These are phyloP conservation scores for Lagenidium giganteum DNA, from an alignment of 352 stramenopile genomes.

Conservation along the genomic window DNA sequence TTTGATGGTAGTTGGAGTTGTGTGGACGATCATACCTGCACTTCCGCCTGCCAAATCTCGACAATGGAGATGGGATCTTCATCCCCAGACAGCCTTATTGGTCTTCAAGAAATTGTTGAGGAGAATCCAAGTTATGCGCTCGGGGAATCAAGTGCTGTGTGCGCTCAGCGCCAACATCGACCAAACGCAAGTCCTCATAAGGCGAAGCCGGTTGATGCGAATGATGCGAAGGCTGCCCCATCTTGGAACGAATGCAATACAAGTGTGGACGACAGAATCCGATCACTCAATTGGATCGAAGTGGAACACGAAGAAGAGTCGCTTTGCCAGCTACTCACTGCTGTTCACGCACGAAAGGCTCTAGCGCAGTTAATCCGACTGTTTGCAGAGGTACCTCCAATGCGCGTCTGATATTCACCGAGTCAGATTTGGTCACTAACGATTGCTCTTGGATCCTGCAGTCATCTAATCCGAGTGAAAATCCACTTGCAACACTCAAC, in stretches of 20 bases:
- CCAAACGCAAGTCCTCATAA: conserved; percentile 33
- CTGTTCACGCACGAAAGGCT: conserved; percentile 46
- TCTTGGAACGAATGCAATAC: conserved; percentile 62
- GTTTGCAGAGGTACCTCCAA: conserved; percentile 20
- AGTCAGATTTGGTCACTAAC: too few species aligned
- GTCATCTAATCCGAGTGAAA: conserved; percentile 10
- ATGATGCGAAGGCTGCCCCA: conserved; percentile 6
- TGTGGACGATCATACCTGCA: too few species aligned
- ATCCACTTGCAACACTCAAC: conserved; percentile 28
- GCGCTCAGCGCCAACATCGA: conserved; percentile 15
- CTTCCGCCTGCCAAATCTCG: too few species aligned
- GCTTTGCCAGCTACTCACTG: conserved; percentile 40
- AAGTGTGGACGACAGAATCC: conserved; percentile 42
- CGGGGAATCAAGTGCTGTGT: conserved; percentile 34
- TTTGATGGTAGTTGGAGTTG: too few species aligned
- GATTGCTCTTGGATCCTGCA: too few species aligned
- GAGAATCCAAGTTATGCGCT: conserved; percentile 68
- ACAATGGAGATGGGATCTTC: background rate
- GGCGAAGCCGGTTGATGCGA: conserved; percentile 23
- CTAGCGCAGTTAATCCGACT: conserved; percentile 56
- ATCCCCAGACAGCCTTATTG: conserved; percentile 12
- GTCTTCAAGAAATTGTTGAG: conserved; percentile 47
- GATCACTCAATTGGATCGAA: conserved; percentile 48
- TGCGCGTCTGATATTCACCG: too few species aligned
- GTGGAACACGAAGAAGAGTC: conserved; percentile 42